phyloP scores from a whole-genome alignment of 345 rosid genomes.

The Populus tremula region DNA sequence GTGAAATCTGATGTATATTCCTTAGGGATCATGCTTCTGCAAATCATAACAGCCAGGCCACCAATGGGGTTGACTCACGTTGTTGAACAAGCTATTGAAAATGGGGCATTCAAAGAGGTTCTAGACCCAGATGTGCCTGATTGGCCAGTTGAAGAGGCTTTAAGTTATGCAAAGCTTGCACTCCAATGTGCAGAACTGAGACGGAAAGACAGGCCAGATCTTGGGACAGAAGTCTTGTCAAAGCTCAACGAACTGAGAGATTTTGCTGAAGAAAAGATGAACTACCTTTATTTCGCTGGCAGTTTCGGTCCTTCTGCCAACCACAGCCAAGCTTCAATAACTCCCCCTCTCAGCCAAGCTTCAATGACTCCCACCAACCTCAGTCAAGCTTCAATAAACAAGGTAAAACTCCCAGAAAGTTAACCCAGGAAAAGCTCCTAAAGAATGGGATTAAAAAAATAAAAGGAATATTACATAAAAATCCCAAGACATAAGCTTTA shows the following conservation, averaged over 20 bases:
- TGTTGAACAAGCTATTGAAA: slow-evolving; percentile 53
- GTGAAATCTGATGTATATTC: slow-evolving; percentile 92
- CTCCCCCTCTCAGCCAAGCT: slow-evolving; percentile 4
- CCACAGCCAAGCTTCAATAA: slow-evolving; percentile 24
- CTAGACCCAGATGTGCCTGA: slow-evolving; percentile 69
- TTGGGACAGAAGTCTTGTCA: slow-evolving; percentile 60
- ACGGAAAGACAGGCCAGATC: slow-evolving; percentile 91
- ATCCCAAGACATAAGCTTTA: no score
- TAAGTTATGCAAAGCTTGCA: slow-evolving; percentile 54
- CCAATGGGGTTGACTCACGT: slow-evolving; percentile 69
- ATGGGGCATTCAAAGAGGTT: slow-evolving; percentile 48
- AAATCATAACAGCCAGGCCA: slow-evolving; percentile 66
- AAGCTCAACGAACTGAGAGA: slow-evolving; percentile 59
- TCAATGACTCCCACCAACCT: no score
- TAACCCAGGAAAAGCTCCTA: neutral
- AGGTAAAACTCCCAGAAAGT: no score
- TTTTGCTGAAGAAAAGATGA: slow-evolving; percentile 49
- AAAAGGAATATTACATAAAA: neutral
- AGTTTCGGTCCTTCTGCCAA: slow-evolving; percentile 28
- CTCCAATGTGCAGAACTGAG: slow-evolving; percentile 74
- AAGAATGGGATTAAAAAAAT: neutral
- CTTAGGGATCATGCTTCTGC: slow-evolving; percentile 76
- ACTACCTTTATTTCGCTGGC: slow-evolving; percentile 23
- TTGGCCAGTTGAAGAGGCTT: slow-evolving; percentile 76
- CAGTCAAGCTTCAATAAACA: no score